Evolutionary conservation across 228 moss, liverwort and hornwort species (phyloP), one percentile per base, ranked within the genome.

Genomic region (Sphagnum magellanicum): DNA sequence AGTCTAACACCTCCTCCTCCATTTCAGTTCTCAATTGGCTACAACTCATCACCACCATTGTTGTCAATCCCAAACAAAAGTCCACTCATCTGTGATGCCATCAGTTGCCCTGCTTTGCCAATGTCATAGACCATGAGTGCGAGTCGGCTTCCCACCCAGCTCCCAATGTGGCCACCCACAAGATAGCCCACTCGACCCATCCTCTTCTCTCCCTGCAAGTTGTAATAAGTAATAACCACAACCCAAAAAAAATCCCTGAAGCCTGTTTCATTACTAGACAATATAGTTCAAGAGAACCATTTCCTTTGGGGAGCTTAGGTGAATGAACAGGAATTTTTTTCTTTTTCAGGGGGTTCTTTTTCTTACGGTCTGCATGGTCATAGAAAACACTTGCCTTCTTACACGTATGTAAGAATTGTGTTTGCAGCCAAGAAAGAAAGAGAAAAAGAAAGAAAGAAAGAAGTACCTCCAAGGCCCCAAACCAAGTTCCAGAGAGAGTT

Each of bases 401-500:
- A 12, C 12, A 12, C 55, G 1, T 8, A 55, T 55, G 8, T 55
- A 8, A 8, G 8, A 12, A 8, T 8, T 8, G 12, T 55, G 12
- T 55, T 12, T 55, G 55, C 55, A 55, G 9, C 12, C 12, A 55
- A 12, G 55, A 8, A 12, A 8, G 55, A 55, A 12, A 55, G 55
- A 4, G 8, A 12, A 8, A 12, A 8, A 55, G 9, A 55, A 8
- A 55, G 9, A 8, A 12, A 55, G 1, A 55, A 55, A 55, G 55
- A 12, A 55, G 55, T 75, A 85, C 85, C 79, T 75, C 49, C 52
- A 79, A 52, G 48, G 91, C 91, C 12, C 96, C 96, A 50, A 63
- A 72, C 91, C 93, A 97, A 8, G 93, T 88, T n/a, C 96, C 96
- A 63, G 68, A 53, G 6, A 91, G 72, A 8, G 91, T 82, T 50